These are phyloP conservation scores for Ehretia macrophylla DNA, from an alignment of 257 asterid genomes.

Conservation along the genomic window DNA sequence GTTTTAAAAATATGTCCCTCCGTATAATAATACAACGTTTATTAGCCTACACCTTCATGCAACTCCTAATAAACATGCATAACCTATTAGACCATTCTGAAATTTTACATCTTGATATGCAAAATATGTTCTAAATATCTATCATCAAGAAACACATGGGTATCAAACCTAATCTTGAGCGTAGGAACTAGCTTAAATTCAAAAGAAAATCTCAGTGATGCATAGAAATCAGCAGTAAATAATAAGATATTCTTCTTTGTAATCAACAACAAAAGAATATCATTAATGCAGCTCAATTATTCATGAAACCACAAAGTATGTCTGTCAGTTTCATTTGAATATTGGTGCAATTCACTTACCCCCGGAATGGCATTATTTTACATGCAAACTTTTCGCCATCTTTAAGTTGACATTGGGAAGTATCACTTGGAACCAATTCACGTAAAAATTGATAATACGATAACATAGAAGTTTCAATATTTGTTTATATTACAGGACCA, in stretches of 20 bases:
- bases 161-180: conserved; percentile 20
- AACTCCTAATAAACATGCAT: too few relatives aligned
- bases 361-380: conserved; percentile 26
- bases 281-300: conserved; percentile 39
- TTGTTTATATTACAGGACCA: neutral
- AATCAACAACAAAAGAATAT: conserved; percentile 24
- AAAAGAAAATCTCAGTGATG: conserved; percentile 24
- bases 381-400: conserved; percentile 13
- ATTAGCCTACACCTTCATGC: too few relatives aligned
- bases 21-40: too few relatives aligned
- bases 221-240: conserved; percentile 28
- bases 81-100: too few relatives aligned
- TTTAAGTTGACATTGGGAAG: conserved; percentile 42
- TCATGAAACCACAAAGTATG: conserved; percentile 45
- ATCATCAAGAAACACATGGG: conserved; percentile 4
- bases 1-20: too few relatives aligned
- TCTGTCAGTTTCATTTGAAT: conserved; percentile 55
- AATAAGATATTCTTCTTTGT: conserved; percentile 23
- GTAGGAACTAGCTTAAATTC: too few relatives aligned
- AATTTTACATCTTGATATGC: neutral
- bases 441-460: conserved; percentile 44
- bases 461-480: conserved; percentile 82
- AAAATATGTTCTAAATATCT: neutral
- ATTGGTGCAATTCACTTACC: conserved; percentile 33
- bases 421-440: conserved; percentile 21